Base-by-base conservation (phyloP, 2,329 filamentous ascomycete species). In the Immersiporthe knoxdaviesiana region DNA sequence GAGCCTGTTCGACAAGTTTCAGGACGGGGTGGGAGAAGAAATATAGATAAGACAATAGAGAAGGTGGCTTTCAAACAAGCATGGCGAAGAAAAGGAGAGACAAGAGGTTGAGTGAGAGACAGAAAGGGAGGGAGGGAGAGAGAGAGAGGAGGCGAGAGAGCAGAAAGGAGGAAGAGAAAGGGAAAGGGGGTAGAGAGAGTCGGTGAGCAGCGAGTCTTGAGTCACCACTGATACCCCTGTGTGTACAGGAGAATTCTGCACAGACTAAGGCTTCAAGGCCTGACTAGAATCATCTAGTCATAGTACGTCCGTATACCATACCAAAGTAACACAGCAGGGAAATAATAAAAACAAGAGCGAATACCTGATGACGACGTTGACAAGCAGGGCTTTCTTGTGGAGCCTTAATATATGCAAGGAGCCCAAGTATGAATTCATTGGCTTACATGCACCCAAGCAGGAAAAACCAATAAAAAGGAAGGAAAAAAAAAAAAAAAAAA, bases 1-100 rank as follows among this genome's bases (percentile, higher is more conserved):
- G 66, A 75, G 75, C 2, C 60, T 89, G 39, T 87, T 90, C 74
- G 76, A 78, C 30, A 73, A 68, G 73, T 80, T 79, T 56, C 68
- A 60, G 21, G 73, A 71, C 18, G 78, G 77, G 2, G 74, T 78
- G 66, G 59, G 72, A 16, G 70, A 63, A 30, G 71, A 74, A 39
- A 56, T 73, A 16, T 69, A 64, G n/a, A 44, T 68, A 35, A 50
- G 44, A 32, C 16, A 62, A 21, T 24, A 63, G 35, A 58, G 44
- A 4, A 4, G 35, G 35, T 35, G 35, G 8, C 4, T 8, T 35
- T 8, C 4, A 8, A 35, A 35, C 8, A 8, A 35, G 8, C 35
- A 35, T 35, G 8, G 8, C 8, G 35, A 30, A 52, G 24, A 35
- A 21, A 30, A 7, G 50, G 47, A 54, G 27, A 11, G 21, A 12